Base-by-base conservation (phyloP, 2,329 filamentous ascomycete genomes). In the Immersiporthe knoxdaviesiana region DNA sequence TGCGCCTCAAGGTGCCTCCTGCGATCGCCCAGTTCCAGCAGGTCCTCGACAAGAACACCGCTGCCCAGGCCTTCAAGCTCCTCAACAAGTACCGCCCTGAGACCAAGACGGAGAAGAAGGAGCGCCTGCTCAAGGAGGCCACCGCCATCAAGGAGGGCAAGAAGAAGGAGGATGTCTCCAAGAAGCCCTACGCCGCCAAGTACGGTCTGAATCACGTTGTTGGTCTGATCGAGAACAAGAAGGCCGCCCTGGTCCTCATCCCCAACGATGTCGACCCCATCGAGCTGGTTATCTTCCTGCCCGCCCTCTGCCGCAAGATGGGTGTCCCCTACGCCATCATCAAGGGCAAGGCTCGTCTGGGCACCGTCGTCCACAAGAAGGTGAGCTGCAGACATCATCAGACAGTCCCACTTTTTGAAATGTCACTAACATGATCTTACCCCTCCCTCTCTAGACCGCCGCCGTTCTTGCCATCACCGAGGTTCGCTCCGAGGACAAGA, bases 41-140 rank as follows among this genome's bases (percentile, higher is more conserved):
- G 84, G 94, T 97, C 78, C 92, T 98, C 79, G 93, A 97, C 90
- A 92, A 92, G 85, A 97, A 97, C 90, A 92, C 95, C 76, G 97
- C 97, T 77, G 92, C 94, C 78, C 95, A 98, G 88, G 88, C 93
- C 75, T 96, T 99, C 90, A 98, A 98, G 90, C 91, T 99, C 81
- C 92, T 99, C 81, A 97, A 97, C 92, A 99, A 99, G 90, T 99
- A 99, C 92, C 94, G 95, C 79, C 96, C 96, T 76, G 96, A 99
- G 90, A 97, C 93, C 84, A 98, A 97, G 91, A 87, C 88, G 78
- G 95, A 98, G 91, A 99, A 99, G 93, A 99, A 98, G 91, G 97
- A 99, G 88, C 94, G 96, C 86, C 89, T 99, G 75, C 90, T 92
- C 83, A 94, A 97, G 90, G 96, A 99, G 90, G 96, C 97, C 75